These are phyloP conservation scores for Moricandia moricandioides DNA, from an alignment of 345 rosid genomes.

Conservation along the genomic window DNA sequence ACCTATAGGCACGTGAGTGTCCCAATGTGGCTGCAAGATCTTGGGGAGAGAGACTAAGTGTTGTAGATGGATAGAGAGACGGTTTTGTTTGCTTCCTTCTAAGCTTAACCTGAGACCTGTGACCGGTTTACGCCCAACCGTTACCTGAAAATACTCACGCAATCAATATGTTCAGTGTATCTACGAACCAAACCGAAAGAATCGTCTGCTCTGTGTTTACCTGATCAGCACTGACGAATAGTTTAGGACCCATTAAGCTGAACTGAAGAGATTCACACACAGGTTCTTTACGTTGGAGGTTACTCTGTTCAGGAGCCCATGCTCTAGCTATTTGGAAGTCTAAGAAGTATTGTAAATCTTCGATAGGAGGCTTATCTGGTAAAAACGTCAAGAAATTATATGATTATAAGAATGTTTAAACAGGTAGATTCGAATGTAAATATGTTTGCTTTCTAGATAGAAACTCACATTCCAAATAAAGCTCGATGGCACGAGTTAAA, in stretches of 20 bases:
- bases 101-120: conserved; percentile 85
- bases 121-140: conserved; percentile 94
- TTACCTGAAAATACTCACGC: conserved; percentile 51
- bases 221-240: conserved; percentile 90
- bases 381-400: neutral
- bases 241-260: conserved; percentile 99
- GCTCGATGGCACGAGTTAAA: conserved; percentile 79
- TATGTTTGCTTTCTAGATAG: neutral
- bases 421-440: neutral
- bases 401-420: neutral
- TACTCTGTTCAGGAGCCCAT: conserved; percentile 96
- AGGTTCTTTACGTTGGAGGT: conserved; percentile 85
- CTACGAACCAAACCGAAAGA: neutral
- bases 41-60: conserved; percentile 95
- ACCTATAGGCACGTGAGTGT: conserved; percentile 86
- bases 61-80: conserved; percentile 86
- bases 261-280: conserved; percentile 88
- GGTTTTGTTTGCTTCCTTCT: conserved; percentile 84
- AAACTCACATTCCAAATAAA: conserved; percentile 89
- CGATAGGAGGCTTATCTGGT: conserved; percentile 93
- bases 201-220: conserved; percentile 37
- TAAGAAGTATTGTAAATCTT: conserved; percentile 93
- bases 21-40: conserved; percentile 96
- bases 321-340: conserved; percentile 82
- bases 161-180: conserved; percentile 13